A percentile compares a stretch with the other conserved stretches of the same genome.
These are phyloP conservation scores for Russula vinacea DNA, from an alignment of 768 basidiomycete species.

Conservation along the genomic window DNA sequence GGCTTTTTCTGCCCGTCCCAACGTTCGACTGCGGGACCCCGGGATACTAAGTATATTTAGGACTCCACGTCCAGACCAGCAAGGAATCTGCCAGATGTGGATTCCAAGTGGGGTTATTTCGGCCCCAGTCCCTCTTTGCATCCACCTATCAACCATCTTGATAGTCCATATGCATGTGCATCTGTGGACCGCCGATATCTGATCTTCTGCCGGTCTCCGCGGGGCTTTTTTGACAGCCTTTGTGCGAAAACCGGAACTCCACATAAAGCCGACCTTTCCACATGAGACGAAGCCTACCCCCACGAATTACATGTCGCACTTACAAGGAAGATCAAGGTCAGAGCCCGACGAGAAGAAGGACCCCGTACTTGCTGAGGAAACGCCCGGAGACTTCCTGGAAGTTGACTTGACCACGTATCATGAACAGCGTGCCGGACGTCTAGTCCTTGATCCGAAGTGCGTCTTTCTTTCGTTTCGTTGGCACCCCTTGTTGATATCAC, in stretches of 20 bases:
- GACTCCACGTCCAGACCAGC: background rate
- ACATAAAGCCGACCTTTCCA: background rate
- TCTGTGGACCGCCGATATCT: background rate
- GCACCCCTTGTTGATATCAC: background rate
- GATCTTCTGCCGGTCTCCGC: background rate
- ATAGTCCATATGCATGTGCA: background rate
- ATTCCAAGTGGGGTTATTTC: background rate
- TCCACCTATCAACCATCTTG: background rate
- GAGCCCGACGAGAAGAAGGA: conserved; percentile 8
- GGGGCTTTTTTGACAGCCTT: background rate
- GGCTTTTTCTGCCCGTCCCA: background rate
- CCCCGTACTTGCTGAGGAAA: background rate
- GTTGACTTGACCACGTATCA: conserved; percentile 46
- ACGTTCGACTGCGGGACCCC: background rate
- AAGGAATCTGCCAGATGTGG: background rate
- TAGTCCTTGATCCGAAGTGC: conserved; percentile 58
- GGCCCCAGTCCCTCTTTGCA: background rate
- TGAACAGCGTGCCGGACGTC: conserved; percentile 53
- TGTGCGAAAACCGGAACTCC: background rate
- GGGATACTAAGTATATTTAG: background rate
- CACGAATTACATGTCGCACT: background rate
- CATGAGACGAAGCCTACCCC: background rate
- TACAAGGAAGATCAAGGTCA: background rate
- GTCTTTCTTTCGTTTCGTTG: conserved; percentile 29
- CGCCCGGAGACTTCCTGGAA: background rate